These are phyloP conservation scores for Starmera dryadoides DNA, from an alignment of 805 yeast genomes.

Conservation along the genomic window DNA sequence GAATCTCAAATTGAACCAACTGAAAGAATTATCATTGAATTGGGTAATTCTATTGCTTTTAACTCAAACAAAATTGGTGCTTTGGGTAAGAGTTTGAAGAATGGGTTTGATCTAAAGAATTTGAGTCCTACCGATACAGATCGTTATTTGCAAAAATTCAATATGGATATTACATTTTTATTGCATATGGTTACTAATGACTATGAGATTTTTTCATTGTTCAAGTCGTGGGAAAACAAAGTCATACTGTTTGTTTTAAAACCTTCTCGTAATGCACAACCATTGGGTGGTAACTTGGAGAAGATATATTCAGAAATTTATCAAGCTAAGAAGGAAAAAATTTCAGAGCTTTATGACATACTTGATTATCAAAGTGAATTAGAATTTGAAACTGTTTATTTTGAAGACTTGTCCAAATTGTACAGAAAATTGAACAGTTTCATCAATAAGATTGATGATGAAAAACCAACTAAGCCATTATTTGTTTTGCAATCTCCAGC, in stretches of 20 bases:
- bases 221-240: constrained; percentile 52
- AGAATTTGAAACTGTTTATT: constrained; percentile 48
- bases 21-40: constrained; percentile 70
- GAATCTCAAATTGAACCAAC: constrained; percentile 63
- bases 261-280: constrained; percentile 63
- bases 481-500: constrained; percentile 72
- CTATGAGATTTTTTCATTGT: constrained; percentile 65
- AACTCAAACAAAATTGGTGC: constrained; percentile 72
- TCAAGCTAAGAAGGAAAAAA: constrained; percentile 36
- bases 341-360: constrained; percentile 34
- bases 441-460: constrained; percentile 52
- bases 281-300: constrained; percentile 46
- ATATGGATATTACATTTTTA: constrained; percentile 53
- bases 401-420: constrained; percentile 46
- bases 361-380: constrained; percentile 47
- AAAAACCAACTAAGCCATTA: constrained; percentile 56
- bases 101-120: constrained; percentile 70
- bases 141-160: constrained; percentile 47
- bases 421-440: constrained; percentile 50
- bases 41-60: constrained; percentile 70
- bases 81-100: constrained; percentile 75
- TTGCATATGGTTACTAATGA: constrained; percentile 67
- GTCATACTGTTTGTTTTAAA: constrained; percentile 53
- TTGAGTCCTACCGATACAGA: constrained; percentile 37
- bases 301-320: constrained; percentile 50